Percentiles rank a stretch among this genome's conserved stretches.
These are phyloP conservation scores for Scolecobasidium constrictum DNA, from an alignment of 2,329 filamentous ascomycete species.

Conservation along the genomic window DNA sequence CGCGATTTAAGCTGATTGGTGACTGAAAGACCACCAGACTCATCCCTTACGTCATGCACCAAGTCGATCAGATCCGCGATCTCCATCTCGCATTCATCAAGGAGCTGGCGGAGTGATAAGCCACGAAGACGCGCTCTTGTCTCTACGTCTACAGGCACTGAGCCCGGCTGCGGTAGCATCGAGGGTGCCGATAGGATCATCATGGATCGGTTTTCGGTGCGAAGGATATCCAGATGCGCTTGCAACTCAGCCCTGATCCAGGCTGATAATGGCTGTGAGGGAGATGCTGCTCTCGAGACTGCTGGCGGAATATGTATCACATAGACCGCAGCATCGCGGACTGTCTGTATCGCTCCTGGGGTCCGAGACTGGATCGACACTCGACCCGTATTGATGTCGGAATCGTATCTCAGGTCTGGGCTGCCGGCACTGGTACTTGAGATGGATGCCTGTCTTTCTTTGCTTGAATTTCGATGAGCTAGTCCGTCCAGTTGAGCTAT, in stretches of 20 bases:
- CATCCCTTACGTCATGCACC: constrained; percentile 15
- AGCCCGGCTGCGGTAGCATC: neutral
- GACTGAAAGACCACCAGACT: neutral
- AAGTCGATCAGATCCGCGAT: constrained; percentile 20
- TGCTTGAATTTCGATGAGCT: no score
- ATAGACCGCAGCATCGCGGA: neutral
- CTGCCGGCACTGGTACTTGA: no score
- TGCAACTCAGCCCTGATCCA: neutral
- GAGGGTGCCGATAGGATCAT: neutral
- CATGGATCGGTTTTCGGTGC: neutral
- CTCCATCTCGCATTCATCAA: constrained; percentile 19
- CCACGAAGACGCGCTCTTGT: constrained; percentile 14
- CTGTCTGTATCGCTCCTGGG: neutral
- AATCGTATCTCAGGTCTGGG: no score
- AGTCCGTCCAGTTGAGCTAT: neutral
- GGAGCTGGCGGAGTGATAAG: constrained; percentile 20
- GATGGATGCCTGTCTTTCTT: no score
- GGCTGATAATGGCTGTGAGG: no score
- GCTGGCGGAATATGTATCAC: neutral
- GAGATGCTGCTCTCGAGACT: no score
- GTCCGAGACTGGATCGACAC: neutral
- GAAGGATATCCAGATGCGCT: neutral
- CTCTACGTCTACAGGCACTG: neutral
- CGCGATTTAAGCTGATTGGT: neutral
- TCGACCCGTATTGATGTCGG: no score